phyloP scores from a whole-genome alignment of 805 yeast species.

The Kodamaea leandrae region DNA sequence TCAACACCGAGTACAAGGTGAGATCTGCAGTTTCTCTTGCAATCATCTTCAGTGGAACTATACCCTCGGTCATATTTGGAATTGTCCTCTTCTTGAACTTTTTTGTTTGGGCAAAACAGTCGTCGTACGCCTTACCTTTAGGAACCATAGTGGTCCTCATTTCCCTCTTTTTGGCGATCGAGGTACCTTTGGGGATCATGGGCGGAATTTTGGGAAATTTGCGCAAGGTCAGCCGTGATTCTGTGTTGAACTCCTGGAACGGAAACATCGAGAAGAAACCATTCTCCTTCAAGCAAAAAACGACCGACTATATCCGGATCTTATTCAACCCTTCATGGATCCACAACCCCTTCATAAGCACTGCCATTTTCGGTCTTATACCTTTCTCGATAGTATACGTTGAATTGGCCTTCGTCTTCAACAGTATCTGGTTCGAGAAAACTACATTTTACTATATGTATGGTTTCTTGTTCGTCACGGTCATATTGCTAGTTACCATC shows the following conservation, averaged over 20 bases:
- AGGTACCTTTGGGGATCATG: constrained; percentile 68
- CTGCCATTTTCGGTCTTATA: constrained; percentile 59
- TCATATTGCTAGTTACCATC: constrained; percentile 56
- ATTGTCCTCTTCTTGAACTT: constrained; percentile 57
- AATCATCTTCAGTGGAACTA: constrained; percentile 33
- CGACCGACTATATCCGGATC: constrained; percentile 7
- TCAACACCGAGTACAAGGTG: constrained; percentile 22
- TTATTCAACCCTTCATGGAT: constrained; percentile 18
- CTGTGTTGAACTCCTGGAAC: constrained; percentile 15
- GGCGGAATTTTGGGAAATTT: constrained; percentile 63
- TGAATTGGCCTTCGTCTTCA: constrained; percentile 68
- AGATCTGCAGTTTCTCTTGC: constrained; percentile 19
- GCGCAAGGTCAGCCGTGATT: constrained; percentile 20
- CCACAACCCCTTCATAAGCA: constrained; percentile 24
- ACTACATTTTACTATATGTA: constrained; percentile 76
- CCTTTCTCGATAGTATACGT: constrained; percentile 83
- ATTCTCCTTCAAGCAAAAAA: constrained; percentile 7
- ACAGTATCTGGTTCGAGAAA: constrained; percentile 77
- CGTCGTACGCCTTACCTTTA: constrained; percentile 76
- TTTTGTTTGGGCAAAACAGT: constrained; percentile 72
- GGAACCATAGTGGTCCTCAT: constrained; percentile 65
- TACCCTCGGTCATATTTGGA: constrained; percentile 49
- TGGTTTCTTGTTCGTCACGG: constrained; percentile 68
- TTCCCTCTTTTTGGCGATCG: constrained; percentile 59
- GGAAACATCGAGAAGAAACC: constrained; percentile 4